A percentile compares a stretch with the other conserved stretches of the same genome.
Evolutionary conservation across 2,329 filamentous ascomycete species (phyloP).

Genomic region (Ophiocordyceps camponoti-saundersi): DNA sequence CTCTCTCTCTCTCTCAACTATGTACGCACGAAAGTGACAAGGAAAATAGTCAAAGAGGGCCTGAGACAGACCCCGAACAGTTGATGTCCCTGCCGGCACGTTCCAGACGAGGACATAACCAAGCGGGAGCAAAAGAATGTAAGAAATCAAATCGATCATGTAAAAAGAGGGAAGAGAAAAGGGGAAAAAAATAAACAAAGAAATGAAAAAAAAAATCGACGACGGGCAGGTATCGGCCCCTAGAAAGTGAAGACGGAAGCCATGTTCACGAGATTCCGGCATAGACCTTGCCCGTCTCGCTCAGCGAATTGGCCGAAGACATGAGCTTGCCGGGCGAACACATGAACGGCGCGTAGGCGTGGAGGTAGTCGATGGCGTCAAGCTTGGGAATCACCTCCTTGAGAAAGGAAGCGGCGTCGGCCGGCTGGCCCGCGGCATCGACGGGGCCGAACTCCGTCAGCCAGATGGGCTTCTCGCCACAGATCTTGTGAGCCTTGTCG

Average conservation of each 20-base stretch:
- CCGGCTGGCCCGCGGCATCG: slow-evolving; percentile 24
- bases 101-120: neutral
- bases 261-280: slow-evolving; percentile 13
- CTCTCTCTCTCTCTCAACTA: neutral
- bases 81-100: neutral
- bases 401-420: slow-evolving; percentile 25
- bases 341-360: slow-evolving; percentile 43
- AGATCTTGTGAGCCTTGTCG: slow-evolving; percentile 24
- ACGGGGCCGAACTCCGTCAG: slow-evolving; percentile 47
- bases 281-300: slow-evolving; percentile 30
- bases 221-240: too few relatives aligned
- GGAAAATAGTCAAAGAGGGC: neutral
- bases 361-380: slow-evolving; percentile 31
- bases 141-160: neutral
- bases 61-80: neutral
- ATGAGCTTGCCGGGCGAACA: slow-evolving; percentile 10
- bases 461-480: slow-evolving; percentile 36
- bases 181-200: neutral
- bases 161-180: neutral
- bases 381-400: slow-evolving; percentile 27
- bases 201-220: neutral
- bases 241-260: too few relatives aligned
- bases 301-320: slow-evolving; percentile 19
- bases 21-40: neutral
- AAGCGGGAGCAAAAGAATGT: neutral